phyloP scores from a whole-genome alignment of 78 protist genomes.

The Dictyostelium firmibasis region DNA sequence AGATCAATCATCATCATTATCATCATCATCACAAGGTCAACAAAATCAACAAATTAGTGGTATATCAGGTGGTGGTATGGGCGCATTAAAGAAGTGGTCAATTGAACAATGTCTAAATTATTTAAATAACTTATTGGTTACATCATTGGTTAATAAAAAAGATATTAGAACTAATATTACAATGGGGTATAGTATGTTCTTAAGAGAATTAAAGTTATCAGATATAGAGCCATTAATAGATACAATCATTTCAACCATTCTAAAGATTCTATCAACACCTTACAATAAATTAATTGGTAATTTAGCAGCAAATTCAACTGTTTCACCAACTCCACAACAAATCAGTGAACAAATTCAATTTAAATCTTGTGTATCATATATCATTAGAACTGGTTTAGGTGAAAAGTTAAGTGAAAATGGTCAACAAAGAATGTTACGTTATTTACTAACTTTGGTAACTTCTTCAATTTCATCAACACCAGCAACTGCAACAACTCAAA shows the following conservation, averaged over 20 bases:
- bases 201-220: slow-evolving; percentile 3
- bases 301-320: not conserved
- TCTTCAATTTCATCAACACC: not conserved
- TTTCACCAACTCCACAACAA: not conserved
- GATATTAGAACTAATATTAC: slow-evolving; percentile 36
- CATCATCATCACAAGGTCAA: not conserved
- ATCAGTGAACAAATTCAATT: slow-evolving; percentile 27
- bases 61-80: not conserved
- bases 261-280: slow-evolving; percentile 1
- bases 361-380: slow-evolving; percentile 32
- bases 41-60: not conserved
- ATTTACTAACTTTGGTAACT: not conserved
- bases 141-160: slow-evolving; percentile 3
- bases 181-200: slow-evolving; percentile 11
- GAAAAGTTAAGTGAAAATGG: slow-evolving; percentile 42
- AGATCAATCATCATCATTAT: not conserved
- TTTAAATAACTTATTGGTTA: slow-evolving; percentile 9
- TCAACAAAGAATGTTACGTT: slow-evolving; percentile 43
- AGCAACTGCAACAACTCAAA: not conserved
- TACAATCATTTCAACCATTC: not conserved
- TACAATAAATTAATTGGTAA: slow-evolving; percentile 5
- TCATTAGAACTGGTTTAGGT: slow-evolving; percentile 53
- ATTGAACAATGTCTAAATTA: slow-evolving; percentile 32
- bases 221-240: slow-evolving; percentile 40
- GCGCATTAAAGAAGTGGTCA: not conserved